A percentile compares a stretch with the other conserved stretches of the same genome.
These are phyloP conservation scores for Geranomyces variabilis DNA, from an alignment of 192 early-diverging fungal genomes.

Conservation along the genomic window DNA sequence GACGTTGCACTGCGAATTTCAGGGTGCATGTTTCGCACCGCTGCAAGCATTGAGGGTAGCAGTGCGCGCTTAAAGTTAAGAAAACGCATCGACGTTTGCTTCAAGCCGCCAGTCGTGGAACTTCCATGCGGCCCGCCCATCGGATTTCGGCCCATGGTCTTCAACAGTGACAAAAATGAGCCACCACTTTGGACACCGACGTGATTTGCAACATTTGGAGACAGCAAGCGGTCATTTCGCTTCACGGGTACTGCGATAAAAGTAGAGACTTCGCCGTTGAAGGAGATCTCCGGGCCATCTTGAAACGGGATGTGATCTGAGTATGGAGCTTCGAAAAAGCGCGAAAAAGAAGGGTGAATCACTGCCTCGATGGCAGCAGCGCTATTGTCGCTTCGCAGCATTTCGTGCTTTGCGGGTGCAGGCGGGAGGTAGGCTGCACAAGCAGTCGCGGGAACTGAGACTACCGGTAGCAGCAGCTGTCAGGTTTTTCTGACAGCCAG, in stretches of 20 bases:
- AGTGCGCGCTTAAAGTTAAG: constrained; percentile 40
- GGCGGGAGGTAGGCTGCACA: no score
- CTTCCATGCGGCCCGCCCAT: constrained; percentile 2
- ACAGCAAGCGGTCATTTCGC: constrained; percentile 36
- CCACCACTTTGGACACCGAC: neutral
- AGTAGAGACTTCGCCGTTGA: constrained; percentile 41
- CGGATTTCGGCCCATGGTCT: constrained; percentile 1
- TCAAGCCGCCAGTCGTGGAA: constrained; percentile 17
- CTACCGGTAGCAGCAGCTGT: no score
- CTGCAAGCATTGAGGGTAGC: constrained; percentile 29
- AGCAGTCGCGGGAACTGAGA: no score
- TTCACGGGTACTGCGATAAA: constrained; percentile 48
- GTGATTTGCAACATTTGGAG: neutral
- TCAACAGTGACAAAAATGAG: constrained; percentile 21
- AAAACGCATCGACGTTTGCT: constrained; percentile 22
- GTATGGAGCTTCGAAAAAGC: constrained; percentile 38
- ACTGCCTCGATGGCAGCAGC: constrained; percentile 15
- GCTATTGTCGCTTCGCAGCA: constrained; percentile 9
- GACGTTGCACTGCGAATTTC: neutral
- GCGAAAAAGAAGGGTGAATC: constrained; percentile 37
- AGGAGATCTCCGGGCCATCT: constrained; percentile 31
- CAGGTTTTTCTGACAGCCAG: no score
- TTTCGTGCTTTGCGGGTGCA: neutral
- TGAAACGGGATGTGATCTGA: constrained; percentile 43
- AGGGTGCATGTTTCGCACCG: constrained; percentile 20